Conservation (phyloP, 768 basidiomycete genomes). For the Pleurotus giganteus region DNA sequence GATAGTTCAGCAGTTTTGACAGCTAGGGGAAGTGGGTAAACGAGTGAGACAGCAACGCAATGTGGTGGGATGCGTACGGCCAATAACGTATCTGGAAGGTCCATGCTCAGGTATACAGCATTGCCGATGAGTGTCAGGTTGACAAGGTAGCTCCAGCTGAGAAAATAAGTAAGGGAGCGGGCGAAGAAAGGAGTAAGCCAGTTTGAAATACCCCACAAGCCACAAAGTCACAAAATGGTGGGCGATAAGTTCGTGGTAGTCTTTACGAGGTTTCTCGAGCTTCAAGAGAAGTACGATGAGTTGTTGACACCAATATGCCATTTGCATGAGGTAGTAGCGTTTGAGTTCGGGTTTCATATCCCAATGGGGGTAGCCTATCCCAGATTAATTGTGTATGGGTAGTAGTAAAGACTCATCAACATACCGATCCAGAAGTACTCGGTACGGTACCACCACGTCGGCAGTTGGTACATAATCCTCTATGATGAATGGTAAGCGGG, state of each 20-base stretch:
- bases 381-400: neutral
- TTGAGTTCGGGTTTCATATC: constrained; percentile 85
- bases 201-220: constrained; percentile 72
- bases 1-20: constrained; percentile 87
- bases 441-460: constrained; percentile 85
- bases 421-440: constrained; percentile 82
- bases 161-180: constrained; percentile 8
- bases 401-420: constrained; percentile 11
- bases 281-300: constrained; percentile 78
- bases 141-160: constrained; percentile 79
- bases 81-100: constrained; percentile 86
- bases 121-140: constrained; percentile 88
- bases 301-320: constrained; percentile 94
- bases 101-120: constrained; percentile 95
- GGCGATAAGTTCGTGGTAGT: constrained; percentile 80
- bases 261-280: constrained; percentile 94
- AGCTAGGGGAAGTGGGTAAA: constrained; percentile 40
- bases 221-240: constrained; percentile 96
- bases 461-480: constrained; percentile 80
- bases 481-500: constrained; percentile 25
- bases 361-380: constrained; percentile 83
- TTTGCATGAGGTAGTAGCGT: constrained; percentile 90
- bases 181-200: neutral
- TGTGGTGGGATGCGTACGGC: constrained; percentile 52
- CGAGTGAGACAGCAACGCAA: neutral